Evolutionary conservation across 148 eudicot species (phyloP).

Genomic region (Pouteria glomerata): DNA sequence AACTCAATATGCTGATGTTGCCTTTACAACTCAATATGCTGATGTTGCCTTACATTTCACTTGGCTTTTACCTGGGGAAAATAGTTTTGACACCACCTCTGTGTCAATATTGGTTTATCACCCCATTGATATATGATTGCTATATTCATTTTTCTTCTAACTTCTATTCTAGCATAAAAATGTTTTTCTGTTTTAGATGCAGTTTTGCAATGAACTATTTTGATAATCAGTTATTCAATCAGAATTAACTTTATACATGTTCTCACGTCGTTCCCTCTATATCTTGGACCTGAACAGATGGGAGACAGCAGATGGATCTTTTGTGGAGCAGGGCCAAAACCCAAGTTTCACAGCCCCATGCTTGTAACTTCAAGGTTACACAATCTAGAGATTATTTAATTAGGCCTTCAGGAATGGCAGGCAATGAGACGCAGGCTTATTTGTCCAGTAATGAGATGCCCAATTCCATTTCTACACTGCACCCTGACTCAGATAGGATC

Average conservation of each 20-base stretch:
- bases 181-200: not conserved
- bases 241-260: not conserved
- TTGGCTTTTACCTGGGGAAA: not conserved
- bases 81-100: not conserved
- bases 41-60: not conserved
- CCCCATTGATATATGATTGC: not conserved
- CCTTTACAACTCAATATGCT: no score
- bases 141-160: not conserved
- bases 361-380: conserved; percentile 9
- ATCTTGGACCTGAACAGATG: conserved; percentile 30
- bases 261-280: not conserved
- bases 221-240: not conserved
- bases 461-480: not conserved
- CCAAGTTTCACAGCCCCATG: conserved; percentile 6
- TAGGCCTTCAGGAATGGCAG: conserved; percentile 1
- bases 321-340: not conserved
- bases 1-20: not conserved
- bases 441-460: conserved; percentile 12
- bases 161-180: not conserved
- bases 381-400: conserved; percentile 4
- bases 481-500: conserved; percentile 6
- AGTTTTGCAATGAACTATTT: not conserved
- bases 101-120: not conserved
- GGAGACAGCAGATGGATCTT: conserved; percentile 35
- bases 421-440: not conserved